Percentiles rank a stretch among this genome's conserved stretches.
Evolutionary conservation across 495 filamentous ascomycete species (phyloP).

Genomic region (Sabuloglossum arenarium): DNA sequence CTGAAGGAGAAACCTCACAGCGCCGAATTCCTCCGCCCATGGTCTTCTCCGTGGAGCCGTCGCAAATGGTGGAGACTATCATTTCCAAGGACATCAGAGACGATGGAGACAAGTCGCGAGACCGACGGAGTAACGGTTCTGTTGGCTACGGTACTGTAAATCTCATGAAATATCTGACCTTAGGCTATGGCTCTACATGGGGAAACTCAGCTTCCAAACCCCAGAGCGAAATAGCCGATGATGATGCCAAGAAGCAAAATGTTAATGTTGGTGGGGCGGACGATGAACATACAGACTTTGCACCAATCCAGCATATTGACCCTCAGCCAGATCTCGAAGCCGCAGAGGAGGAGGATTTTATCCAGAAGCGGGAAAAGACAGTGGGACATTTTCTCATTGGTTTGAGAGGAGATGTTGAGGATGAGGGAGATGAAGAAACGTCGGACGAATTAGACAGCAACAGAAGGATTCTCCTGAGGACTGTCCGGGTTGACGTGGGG

Average conservation of each 20-base stretch:
- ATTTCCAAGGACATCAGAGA: slow-evolving; percentile 4
- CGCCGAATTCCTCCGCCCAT: slow-evolving; percentile 27
- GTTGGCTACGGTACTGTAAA: not conserved
- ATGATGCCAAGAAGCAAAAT: not conserved
- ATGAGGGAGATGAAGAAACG: not conserved
- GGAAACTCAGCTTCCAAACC: slow-evolving; percentile 15
- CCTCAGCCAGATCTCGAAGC: slow-evolving; percentile 18
- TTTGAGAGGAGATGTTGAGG: slow-evolving; percentile 38
- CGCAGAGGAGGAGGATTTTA: slow-evolving; percentile 10
- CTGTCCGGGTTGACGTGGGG: slow-evolving; percentile 23
- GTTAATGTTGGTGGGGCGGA: not conserved
- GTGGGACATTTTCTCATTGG: slow-evolving; percentile 54
- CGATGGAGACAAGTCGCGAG: not conserved
- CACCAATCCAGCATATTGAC: slow-evolving; percentile 14
- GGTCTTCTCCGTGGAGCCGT: slow-evolving; percentile 12
- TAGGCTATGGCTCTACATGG: slow-evolving; percentile 42
- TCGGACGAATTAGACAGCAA: slow-evolving; percentile 7
- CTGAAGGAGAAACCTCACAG: slow-evolving; percentile 2
- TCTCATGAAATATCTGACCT: slow-evolving; percentile 36
- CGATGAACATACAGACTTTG: not conserved
- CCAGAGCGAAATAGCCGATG: not conserved
- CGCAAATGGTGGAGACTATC: slow-evolving; percentile 7
- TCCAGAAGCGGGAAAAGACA: slow-evolving; percentile 14
- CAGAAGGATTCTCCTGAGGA: slow-evolving; percentile 26
- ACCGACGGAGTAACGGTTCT: not conserved